phyloP scores from a whole-genome alignment of 345 rosid species.

The Kernera saxatilis region DNA sequence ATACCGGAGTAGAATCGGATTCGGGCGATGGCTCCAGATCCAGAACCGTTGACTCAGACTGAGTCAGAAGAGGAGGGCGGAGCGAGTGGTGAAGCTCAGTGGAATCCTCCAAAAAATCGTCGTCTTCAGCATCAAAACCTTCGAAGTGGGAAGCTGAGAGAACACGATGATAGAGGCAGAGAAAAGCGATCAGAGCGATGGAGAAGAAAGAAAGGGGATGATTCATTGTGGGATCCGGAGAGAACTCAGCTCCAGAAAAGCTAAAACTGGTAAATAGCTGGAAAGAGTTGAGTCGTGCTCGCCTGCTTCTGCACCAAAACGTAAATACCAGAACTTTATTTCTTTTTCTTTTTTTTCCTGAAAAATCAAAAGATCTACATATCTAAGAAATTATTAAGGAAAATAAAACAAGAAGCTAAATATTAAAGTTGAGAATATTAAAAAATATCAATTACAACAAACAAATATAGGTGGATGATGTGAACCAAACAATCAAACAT shows the following conservation, averaged over 20 bases:
- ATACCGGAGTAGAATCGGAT: slow-evolving; percentile 22
- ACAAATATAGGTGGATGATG: not conserved
- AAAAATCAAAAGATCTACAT: not conserved
- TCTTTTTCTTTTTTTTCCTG: not conserved
- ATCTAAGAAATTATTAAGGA: not conserved
- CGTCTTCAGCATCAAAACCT: slow-evolving; percentile 94
- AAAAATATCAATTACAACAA: no score
- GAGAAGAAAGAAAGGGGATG: slow-evolving; percentile 18
- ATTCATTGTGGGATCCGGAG: slow-evolving; percentile 20
- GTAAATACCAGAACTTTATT: not conserved
- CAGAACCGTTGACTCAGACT: slow-evolving; percentile 38
- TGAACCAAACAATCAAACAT: no score
- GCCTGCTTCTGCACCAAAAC: not conserved
- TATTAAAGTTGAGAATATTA: not conserved
- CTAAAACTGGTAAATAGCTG: not conserved
- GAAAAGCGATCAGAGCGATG: slow-evolving; percentile 30
- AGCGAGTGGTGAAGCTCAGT: slow-evolving; percentile 40
- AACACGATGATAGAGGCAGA: slow-evolving; percentile 15
- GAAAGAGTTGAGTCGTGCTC: slow-evolving; percentile 15
- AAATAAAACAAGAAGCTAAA: not conserved
- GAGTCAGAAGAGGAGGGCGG: slow-evolving; percentile 55
- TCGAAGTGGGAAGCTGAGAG: slow-evolving; percentile 77
- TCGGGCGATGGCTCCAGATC: slow-evolving; percentile 24
- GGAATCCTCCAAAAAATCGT: slow-evolving; percentile 39
- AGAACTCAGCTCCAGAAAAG: not conserved